Base-by-base conservation (phyloP, 768 basidiomycete genomes). In the Leccinum uliginosum region DNA sequence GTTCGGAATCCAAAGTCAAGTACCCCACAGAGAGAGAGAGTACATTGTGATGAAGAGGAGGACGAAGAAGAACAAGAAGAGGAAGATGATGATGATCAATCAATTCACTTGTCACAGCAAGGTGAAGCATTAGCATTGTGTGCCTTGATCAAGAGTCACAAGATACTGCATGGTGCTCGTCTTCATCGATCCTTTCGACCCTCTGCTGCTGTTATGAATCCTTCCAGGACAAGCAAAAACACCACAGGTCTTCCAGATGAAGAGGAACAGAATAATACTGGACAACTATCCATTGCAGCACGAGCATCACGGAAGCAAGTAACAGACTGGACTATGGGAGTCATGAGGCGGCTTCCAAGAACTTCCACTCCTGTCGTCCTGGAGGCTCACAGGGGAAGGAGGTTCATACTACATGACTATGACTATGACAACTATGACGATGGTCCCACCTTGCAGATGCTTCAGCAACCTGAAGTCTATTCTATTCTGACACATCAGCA, bases 381-480 rank as follows among this genome's bases (percentile, higher is more conserved):
- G 6, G 1, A 34, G 1, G 40, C 48, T 14, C 50, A 55, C 9
- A 15, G 10, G 2, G 32, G 44, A 11, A 8, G 7, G 3, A 10
- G 43, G 1, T 58, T 58, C 10, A 10, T 55, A 1, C 3, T 1
- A 15, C 57, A 58, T 23, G 26, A 58, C 5, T 7, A 48, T 10
- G 3, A 3, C 4, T 50, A 51, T 53, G 58, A 61, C 19, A 40
- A 52, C 17, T 61, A 61, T 35, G 50, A 61, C 6, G 19, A 59
- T 54, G 46, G 52, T 1, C 59, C 51, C 6, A 60, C 59, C 1
- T 24, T 62, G 30, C 51, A 62, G 2, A 54, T 56, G 54, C 55
- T 62, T 11, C 50, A 49, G 17, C 53, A 52, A 3, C 57, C 57
- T 3, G 52, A 51, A 1, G 44, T 58, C 0, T 58, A 54, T 8